phyloP scores from a whole-genome alignment of 2,329 filamentous ascomycete genomes.

The Aspergillus vadensis region DNA sequence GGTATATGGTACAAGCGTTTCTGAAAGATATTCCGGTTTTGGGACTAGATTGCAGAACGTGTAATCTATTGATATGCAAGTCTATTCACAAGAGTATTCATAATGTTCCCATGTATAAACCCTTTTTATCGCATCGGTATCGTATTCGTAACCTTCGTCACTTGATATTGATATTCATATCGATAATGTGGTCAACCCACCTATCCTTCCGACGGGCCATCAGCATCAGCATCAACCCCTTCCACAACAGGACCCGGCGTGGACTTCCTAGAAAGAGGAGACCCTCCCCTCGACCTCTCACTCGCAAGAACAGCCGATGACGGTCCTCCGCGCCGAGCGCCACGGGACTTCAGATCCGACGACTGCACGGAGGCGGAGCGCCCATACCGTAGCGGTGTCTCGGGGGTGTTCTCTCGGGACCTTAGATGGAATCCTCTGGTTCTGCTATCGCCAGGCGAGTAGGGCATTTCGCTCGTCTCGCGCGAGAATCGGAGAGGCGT shows the following conservation, averaged over 20 bases:
- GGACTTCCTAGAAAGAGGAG: slow-evolving; percentile 39
- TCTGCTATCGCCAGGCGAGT: slow-evolving; percentile 29
- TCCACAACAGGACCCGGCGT: slow-evolving; percentile 27
- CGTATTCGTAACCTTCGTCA: slow-evolving; percentile 1
- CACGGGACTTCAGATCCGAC: slow-evolving; percentile 14
- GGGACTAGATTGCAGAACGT: not conserved
- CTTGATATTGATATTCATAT: not conserved
- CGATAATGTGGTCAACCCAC: not conserved
- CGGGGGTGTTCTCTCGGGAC: slow-evolving; percentile 37
- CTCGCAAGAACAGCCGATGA: slow-evolving; percentile 20
- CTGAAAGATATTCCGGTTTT: not conserved
- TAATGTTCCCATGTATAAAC: not conserved
- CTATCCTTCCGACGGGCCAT: not conserved
- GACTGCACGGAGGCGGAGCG: slow-evolving; percentile 27
- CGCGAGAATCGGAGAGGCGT: slow-evolving; percentile 29
- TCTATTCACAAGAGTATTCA: not conserved
- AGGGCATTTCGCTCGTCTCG: slow-evolving; percentile 27
- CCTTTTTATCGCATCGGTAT: not conserved
- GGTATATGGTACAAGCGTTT: not conserved
- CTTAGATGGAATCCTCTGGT: slow-evolving; percentile 31
- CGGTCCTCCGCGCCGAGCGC: not conserved
- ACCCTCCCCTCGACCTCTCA: slow-evolving; percentile 25
- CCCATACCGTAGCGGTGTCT: slow-evolving; percentile 26
- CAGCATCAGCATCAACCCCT: slow-evolving; percentile 26
- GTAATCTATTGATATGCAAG: not conserved